Evolutionary conservation across 225 moss, liverwort and hornwort species (phyloP).

Genomic region (Pseudoscleropodium purum): DNA sequence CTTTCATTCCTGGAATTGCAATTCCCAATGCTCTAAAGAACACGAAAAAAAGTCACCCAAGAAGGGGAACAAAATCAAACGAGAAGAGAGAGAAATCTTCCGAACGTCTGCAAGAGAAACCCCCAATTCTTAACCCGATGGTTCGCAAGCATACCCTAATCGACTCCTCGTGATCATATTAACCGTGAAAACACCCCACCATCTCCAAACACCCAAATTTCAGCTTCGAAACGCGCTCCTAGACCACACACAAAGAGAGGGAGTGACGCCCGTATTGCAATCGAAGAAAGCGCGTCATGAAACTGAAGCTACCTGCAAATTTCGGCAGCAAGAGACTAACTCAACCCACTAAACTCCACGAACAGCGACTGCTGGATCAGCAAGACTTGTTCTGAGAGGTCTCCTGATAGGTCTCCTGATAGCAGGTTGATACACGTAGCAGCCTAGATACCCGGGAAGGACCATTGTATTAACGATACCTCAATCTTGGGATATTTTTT

Average conservation of each 20-base stretch:
- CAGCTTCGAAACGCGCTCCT: not conserved
- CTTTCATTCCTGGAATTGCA: not conserved
- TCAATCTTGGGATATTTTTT: not conserved
- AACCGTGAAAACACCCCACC: not conserved
- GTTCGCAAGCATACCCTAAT: slow-evolving; percentile 4
- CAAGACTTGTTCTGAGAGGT: slow-evolving; percentile 33
- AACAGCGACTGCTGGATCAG: not conserved
- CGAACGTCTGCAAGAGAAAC: not conserved
- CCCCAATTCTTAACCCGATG: not conserved
- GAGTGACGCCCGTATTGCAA: not conserved
- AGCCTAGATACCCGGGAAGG: not conserved
- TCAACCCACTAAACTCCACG: not conserved
- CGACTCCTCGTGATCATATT: slow-evolving; percentile 19
- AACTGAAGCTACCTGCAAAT: not conserved
- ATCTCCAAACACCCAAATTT: not conserved
- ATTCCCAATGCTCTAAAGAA: not conserved
- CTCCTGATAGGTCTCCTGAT: slow-evolving; percentile 48
- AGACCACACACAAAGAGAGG: not conserved
- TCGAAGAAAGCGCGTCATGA: not conserved
- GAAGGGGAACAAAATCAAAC: not conserved
- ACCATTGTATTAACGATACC: not conserved
- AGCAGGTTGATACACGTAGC: slow-evolving; percentile 4
- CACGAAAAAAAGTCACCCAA: not conserved
- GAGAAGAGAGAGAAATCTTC: not conserved
- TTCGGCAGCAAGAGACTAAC: not conserved